phyloP scores from a whole-genome alignment of 2,329 filamentous ascomycete species.

The Sordariomycetes sp. region DNA sequence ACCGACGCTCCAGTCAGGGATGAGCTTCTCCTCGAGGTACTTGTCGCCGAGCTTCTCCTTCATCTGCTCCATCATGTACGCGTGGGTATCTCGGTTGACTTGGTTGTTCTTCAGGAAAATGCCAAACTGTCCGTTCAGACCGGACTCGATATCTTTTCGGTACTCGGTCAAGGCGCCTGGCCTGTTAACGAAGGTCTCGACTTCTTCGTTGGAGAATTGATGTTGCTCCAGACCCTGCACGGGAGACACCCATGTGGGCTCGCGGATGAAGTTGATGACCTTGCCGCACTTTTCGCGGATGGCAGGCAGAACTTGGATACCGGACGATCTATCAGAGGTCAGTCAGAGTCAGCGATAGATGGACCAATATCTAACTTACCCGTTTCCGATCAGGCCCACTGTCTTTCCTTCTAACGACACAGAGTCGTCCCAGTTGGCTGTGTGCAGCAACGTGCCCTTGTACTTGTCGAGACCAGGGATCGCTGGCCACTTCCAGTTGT shows the following conservation, averaged over 20 bases:
- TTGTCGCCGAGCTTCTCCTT: constrained; percentile 29
- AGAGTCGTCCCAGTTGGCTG: constrained; percentile 35
- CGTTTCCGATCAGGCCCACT: constrained; percentile 34
- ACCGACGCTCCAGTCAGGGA: constrained; percentile 38
- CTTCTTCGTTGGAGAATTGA: constrained; percentile 28
- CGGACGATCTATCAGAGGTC: constrained; percentile 14
- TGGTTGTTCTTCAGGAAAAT: constrained; percentile 32
- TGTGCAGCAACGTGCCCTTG: constrained; percentile 41
- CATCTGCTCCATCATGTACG: constrained; percentile 29
- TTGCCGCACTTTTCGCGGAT: constrained; percentile 20
- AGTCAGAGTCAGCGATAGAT: no score
- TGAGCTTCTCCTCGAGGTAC: constrained; percentile 38
- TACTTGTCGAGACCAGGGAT: constrained; percentile 40
- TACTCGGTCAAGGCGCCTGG: constrained; percentile 26
- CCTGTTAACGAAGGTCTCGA: constrained; percentile 27
- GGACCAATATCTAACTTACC: no score
- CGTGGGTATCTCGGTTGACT: constrained; percentile 27
- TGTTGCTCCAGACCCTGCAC: constrained; percentile 30
- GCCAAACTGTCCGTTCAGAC: constrained; percentile 35
- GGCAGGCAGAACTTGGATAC: constrained; percentile 35
- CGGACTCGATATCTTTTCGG: constrained; percentile 32
- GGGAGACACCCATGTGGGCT: constrained; percentile 40
- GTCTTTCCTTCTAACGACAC: constrained; percentile 24
- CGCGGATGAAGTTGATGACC: constrained; percentile 38
- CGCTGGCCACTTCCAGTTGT: constrained; percentile 29